Percentiles rank a stretch among this genome's conserved stretches.
These are phyloP conservation scores for Epicoccum nigrum DNA, from an alignment of 2,329 filamentous ascomycete genomes.

Conservation along the genomic window DNA sequence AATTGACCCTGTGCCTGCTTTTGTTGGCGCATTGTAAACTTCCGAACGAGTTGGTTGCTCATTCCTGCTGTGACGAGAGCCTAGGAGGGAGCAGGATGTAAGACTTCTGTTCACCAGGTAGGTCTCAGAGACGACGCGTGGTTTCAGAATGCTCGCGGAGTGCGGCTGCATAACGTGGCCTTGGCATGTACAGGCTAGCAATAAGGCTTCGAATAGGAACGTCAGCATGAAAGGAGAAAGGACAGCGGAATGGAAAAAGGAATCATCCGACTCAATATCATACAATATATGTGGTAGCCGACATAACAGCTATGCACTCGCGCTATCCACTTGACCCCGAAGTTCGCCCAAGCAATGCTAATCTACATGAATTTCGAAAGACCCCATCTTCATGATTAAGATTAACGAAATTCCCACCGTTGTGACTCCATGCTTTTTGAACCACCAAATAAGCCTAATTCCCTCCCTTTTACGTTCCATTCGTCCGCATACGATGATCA, in stretches of 20 bases:
- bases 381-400: constrained; percentile 15
- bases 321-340: constrained; percentile 14
- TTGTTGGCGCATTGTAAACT: too few species aligned
- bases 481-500: constrained; percentile 19
- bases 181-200: too few species aligned
- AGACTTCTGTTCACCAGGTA: too few species aligned
- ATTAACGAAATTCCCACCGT: constrained; percentile 15
- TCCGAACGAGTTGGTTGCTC: too few species aligned
- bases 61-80: too few species aligned
- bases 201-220: too few species aligned
- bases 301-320: constrained; percentile 2
- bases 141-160: too few species aligned
- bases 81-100: too few species aligned
- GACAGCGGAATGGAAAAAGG: not conserved
- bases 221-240: too few species aligned
- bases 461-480: constrained; percentile 9
- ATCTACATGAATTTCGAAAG: constrained; percentile 23
- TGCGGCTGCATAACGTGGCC: too few species aligned
- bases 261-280: constrained; percentile 24
- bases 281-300: constrained; percentile 31
- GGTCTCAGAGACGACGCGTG: too few species aligned
- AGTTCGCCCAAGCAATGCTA: constrained; percentile 25
- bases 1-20: not conserved
- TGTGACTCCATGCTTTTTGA: constrained; percentile 33
- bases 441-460: constrained; percentile 23